Evolutionary conservation across 306 rosid species (phyloP), one percentile per base, ranked within the genome.

Genomic region (Dalbergia cochinchinensis): DNA sequence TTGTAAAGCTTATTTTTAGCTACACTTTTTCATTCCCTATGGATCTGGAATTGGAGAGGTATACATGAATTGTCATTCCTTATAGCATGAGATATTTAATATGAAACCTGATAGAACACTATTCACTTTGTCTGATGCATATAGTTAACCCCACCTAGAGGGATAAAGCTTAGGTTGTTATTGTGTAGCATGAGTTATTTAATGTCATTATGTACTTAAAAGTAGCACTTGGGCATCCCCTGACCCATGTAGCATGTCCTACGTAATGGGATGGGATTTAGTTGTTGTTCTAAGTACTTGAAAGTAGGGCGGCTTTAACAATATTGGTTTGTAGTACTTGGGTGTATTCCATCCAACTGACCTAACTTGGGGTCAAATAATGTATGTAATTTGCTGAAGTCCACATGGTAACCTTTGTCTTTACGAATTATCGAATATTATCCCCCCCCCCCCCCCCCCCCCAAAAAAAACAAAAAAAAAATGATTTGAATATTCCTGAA

Each of bases 381-480:
- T 75, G 9, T 53, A 76, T 64, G 51, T 42, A 42, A 55, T 77
- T 53, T 69, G 42, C 55, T 19, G 13, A 60, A 65, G 13, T n/a
- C 33, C 34, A 67, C 34, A 16, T 67, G 55, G 37, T 50, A 65
- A 65, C 7, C 53, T 48, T 48, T 54, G 11, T 64, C 50, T 65
- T 58, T 42, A n/a, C 47, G 35, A 15, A 65, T 51, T 22, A 48
- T 50, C 58, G 78, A 67, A 73, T 47, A 57, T 35, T 41, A 35
- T 73, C 26, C 67, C 59, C 26, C 68, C n/a, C n/a, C n/a, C n/a
- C n/a, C n/a, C n/a, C n/a, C n/a, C n/a, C n/a, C n/a, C n/a, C n/a
- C n/a, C n/a, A n/a, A n/a, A n/a, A n/a, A n/a, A n/a, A n/a, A n/a
- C n/a, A n/a, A n/a, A n/a, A n/a, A n/a, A n/a, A n/a, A n/a, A n/a